Percentiles rank a stretch among this genome's conserved stretches.
phyloP scores from a whole-genome alignment of 2,329 filamentous ascomycete species.

The Fonsecaea erecta region DNA sequence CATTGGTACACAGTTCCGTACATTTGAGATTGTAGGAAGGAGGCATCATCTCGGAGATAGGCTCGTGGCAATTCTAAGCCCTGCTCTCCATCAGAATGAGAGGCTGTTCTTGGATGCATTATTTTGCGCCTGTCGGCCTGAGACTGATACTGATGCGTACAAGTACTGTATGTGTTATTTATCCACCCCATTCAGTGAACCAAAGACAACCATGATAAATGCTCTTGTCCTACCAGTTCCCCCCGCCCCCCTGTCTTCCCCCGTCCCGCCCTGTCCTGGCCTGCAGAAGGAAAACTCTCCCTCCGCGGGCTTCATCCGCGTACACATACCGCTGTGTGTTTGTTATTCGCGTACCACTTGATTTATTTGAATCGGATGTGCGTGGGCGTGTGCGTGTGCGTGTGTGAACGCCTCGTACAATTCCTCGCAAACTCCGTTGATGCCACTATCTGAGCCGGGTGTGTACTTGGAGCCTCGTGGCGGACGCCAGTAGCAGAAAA shows the following conservation, averaged over 20 bases:
- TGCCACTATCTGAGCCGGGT: not conserved
- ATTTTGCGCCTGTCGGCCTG: not conserved
- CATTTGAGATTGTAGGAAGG: not conserved
- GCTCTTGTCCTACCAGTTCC: not conserved
- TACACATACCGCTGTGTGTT: not conserved
- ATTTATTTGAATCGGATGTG: not conserved
- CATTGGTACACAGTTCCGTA: not conserved
- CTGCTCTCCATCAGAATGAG: not conserved
- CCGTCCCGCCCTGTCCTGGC: not conserved
- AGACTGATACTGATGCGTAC: not conserved
- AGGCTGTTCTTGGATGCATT: not conserved
- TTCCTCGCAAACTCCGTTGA: not conserved
- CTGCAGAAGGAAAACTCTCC: not conserved
- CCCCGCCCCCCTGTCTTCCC: not conserved
- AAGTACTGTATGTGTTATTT: too few relatives aligned
- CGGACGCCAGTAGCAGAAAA: conserved; percentile 6
- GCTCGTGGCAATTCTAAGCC: not conserved
- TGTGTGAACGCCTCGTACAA: not conserved
- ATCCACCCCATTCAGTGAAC: too few relatives aligned
- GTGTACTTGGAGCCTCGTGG: not conserved
- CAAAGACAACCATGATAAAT: too few relatives aligned
- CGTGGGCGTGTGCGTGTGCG: too few relatives aligned
- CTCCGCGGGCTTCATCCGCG: conserved; percentile 2
- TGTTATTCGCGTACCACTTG: not conserved
- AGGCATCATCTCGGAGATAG: not conserved